Evolutionary conservation across 2,329 filamentous ascomycete species (phyloP), one percentile per base, ranked within the genome.

Genomic region (Pseudocercospora crystallina): DNA sequence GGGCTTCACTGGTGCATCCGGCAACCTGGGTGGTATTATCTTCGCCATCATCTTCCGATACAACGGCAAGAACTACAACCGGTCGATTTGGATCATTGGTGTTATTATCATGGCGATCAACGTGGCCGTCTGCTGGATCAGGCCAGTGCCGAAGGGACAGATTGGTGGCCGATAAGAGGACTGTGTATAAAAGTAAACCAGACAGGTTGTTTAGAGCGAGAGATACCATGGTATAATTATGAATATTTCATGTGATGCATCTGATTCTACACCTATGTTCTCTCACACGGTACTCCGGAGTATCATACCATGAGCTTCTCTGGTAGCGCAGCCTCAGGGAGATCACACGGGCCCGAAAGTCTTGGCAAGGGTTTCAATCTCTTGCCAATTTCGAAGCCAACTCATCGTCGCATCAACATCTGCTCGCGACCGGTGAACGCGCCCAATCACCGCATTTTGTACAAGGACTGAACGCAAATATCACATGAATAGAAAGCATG

Each of bases 21-120:
- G 91, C 1, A 96, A 96, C 64, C 70, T 96, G 8, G 91, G 91
- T 3, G 91, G 91, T 10, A 83, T 96, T 44, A 69, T 95, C 42
- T 95, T 94, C 64, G 86, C 89, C 14, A 82, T 95, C 65, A 82
- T 90, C 65, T 95, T 92, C 76, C 78, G 89, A 43, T 94, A 91
- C 42, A 51, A 52, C 29, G 37, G 34, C 10, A 48, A 51, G 15
- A 30, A 48, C 30, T 39, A 39, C 13, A 45, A 43, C 14, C 37
- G 78, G 67, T 81, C 82, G 0, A 81, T 95, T 56, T 94, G 88
- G 88, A 85, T 95, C 52, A 90, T 92, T 63, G 90, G 90, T 2
- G 75, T 85, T 34, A 84, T 95, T 14, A 82, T 82, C 57, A 82
- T 95, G 53, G 84, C 62, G 0, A 71, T 92, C 20, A 89, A 90